Base-by-base conservation (phyloP, 2,329 filamentous ascomycete genomes). In the Microdochium bolleyi region DNA sequence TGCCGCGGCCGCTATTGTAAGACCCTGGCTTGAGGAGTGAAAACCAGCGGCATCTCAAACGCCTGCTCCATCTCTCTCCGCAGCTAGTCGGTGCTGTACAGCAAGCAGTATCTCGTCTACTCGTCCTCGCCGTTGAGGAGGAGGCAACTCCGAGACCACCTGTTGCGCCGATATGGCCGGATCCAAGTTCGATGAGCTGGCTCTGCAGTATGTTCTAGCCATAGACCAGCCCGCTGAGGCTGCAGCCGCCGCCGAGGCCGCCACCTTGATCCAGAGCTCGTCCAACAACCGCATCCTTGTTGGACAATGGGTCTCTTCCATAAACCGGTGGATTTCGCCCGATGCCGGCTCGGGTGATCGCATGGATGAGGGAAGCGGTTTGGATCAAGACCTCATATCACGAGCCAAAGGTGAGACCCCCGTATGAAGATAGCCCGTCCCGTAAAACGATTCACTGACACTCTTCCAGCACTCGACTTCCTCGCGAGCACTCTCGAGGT, bases 241-340 rank as follows among this genome's bases (percentile, higher is more conserved):
- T 13, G 44, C 52, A 19, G 52, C 52, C 16, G 51, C 73, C 27
- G 66, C 73, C 51, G 70, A 72, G 50, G 73, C 77, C n/a, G 76
- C 77, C 22, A 19, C 38, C 77, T 76, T 72, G 55, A 76, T 80
- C 22, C 67, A 78, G 61, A 65, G 62, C 52, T 68, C 73, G 8
- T 57, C 71, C 0, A 65, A 73, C 41, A 72, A 65, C 57, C 71
- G 74, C 49, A 70, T 74, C 49, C 70, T 74, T 3, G 70, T 81
- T 46, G 76, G 75, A 16, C 74, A 76, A 60, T 81, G 78, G 78
- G 78, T 79, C 25, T 73, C 78, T 48, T 76, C 78, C 34, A 75
- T 81, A 52, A 73, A 77, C 58, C 72, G 71, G 52, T 81, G 78
- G 78, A 78, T 81, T 69, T 73, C 73, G 21, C 56, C 55, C 16